Percentiles rank a stretch among this genome's conserved stretches.
Evolutionary conservation across 768 basidiomycete species (phyloP).

Genomic region (Mycena vitilis): DNA sequence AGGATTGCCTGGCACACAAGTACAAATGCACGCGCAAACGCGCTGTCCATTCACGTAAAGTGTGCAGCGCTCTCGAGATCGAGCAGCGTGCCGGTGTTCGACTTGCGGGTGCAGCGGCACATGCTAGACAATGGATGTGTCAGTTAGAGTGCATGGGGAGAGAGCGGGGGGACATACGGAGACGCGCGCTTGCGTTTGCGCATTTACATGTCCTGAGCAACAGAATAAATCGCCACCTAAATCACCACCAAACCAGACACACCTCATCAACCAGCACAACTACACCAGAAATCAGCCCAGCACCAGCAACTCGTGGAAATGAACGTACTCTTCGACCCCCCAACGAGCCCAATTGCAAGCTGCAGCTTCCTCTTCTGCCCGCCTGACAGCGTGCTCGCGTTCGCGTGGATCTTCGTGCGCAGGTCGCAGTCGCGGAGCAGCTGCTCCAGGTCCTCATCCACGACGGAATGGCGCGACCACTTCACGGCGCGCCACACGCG

Average conservation of each 20-base stretch:
- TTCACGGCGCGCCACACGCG: slow-evolving; percentile 81
- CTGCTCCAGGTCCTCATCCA: slow-evolving; percentile 70
- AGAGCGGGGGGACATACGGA: too few species aligned
- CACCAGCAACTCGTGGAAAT: neutral
- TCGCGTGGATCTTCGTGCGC: slow-evolving; percentile 72
- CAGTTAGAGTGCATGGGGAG: too few species aligned
- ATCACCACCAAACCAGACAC: neutral
- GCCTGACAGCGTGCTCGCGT: slow-evolving; percentile 75
- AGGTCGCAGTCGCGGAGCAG: slow-evolving; percentile 80
- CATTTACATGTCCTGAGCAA: too few species aligned
- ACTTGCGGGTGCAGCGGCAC: too few species aligned
- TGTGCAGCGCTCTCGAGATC: slow-evolving; percentile 12
- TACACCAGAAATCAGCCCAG: slow-evolving; percentile 36
- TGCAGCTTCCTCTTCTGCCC: slow-evolving; percentile 89
- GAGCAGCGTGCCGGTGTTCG: too few species aligned
- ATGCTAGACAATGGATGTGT: too few species aligned
- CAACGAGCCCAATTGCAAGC: slow-evolving; percentile 79
- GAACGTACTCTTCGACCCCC: slow-evolving; percentile 55
- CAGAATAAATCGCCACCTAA: neutral
- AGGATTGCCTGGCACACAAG: too few species aligned
- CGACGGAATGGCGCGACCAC: slow-evolving; percentile 57
- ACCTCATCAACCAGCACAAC: slow-evolving; percentile 71
- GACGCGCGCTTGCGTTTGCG: too few species aligned
- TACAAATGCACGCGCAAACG: too few species aligned
- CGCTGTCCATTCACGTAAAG: too few species aligned